Conservation (phyloP, 805 yeast genomes). For the Candida succiphila region DNA sequence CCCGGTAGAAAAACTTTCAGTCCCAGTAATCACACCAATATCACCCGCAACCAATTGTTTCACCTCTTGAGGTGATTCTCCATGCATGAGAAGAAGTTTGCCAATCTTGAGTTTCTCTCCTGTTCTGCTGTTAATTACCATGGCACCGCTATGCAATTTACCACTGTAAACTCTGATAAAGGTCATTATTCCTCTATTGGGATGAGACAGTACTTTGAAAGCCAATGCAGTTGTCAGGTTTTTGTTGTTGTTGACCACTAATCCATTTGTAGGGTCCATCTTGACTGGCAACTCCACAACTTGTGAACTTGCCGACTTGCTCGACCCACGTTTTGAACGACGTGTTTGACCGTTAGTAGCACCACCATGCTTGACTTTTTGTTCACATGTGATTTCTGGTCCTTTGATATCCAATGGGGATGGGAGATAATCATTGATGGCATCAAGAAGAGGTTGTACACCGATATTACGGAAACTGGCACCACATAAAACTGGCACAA, state of each 20-base stretch:
- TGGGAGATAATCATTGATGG: constrained; percentile 69
- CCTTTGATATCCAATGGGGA: constrained; percentile 57
- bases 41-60: constrained; percentile 59
- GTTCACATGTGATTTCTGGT: constrained; percentile 47
- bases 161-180: constrained; percentile 89
- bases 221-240: constrained; percentile 71
- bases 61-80: constrained; percentile 74
- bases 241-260: constrained; percentile 44
- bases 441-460: constrained; percentile 88
- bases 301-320: constrained; percentile 6
- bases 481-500: constrained; percentile 85
- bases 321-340: constrained; percentile 8
- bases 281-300: constrained; percentile 19
- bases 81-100: constrained; percentile 76
- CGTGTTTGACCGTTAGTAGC: constrained; percentile 1
- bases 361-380: constrained; percentile 1
- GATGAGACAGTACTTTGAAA: constrained; percentile 84
- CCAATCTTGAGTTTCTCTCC: constrained; percentile 58
- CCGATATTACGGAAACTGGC: constrained; percentile 90
- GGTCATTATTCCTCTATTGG: constrained; percentile 71
- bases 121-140: constrained; percentile 58
- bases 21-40: constrained; percentile 82
- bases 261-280: constrained; percentile 34
- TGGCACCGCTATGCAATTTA: constrained; percentile 47
- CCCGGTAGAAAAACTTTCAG: constrained; percentile 73